Base-by-base conservation (phyloP, 129 eudicot species). In the Escallonia herrerae region DNA sequence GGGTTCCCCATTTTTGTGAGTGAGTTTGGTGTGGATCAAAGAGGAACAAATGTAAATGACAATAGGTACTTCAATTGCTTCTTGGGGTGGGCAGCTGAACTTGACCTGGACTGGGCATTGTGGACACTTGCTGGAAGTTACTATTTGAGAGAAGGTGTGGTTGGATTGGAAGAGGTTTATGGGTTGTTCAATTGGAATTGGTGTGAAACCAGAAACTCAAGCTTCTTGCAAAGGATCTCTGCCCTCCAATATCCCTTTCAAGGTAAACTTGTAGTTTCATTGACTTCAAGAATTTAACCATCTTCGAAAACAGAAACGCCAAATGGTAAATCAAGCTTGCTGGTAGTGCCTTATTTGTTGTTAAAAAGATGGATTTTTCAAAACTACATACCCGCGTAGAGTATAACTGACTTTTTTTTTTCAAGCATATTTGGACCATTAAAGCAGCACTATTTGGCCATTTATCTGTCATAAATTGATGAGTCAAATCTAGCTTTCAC, bases 1-100 rank as follows among this genome's bases (percentile, higher is more conserved):
- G 97, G 97, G 12, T 91, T 76, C 77, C 97, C 97, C 15, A 76
- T 91, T 82, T 87, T 91, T 74, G 51, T 91, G 66, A 91, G 96
- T 71, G 96, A 90, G 74, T 91, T 84, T 75, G 97, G 99, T 3
- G 67, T 85, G 12, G 97, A 91, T 63, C 77, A 68, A 60, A 86
- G 86, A 59, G 97, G 90, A 14, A 85, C 68, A 3, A 78, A 83
- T 76, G 90, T 76, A 41, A 80, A 86, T 80, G 99, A 83, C 61
- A 89, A 91, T 66, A 77, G 95, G 77, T 91, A 62, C 80, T 75
- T 87, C 59, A 79, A 83, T 63, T 91, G 97, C 65, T 87, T 91
- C 73, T 57, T 79, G 75, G 96, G 85, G 5, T 79, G 85, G 88
- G 90, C 87, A 15, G 90, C 95, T 64, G 87, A 87, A 55, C 50